Evolutionary conservation across 768 basidiomycete genomes (phyloP).

Genomic region (Lactarius hengduanensis): DNA sequence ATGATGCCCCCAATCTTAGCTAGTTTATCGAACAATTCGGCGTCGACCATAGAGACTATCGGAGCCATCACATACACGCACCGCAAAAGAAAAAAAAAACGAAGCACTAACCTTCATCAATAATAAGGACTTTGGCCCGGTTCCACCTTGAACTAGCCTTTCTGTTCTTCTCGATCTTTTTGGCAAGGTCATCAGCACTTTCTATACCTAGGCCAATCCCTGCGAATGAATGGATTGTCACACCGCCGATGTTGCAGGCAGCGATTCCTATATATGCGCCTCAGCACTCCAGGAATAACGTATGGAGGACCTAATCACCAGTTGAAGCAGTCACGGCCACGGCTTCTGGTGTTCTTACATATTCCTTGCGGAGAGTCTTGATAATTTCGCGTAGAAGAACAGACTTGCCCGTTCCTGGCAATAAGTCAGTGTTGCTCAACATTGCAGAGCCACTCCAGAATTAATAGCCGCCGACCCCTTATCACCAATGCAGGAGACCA

Average conservation of each 20-base stretch:
- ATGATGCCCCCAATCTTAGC: conserved; percentile 64
- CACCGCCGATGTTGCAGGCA: conserved; percentile 95
- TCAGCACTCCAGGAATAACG: not conserved
- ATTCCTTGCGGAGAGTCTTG: conserved; percentile 58
- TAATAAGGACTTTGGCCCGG: conserved; percentile 79
- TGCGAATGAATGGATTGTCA: conserved; percentile 94
- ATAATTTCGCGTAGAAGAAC: conserved; percentile 93
- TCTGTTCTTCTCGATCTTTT: conserved; percentile 75
- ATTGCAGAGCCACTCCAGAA: not conserved
- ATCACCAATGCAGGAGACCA: conserved; percentile 8
- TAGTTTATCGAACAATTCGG: conserved; percentile 89
- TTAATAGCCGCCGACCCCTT: not conserved
- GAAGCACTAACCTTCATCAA: conserved; percentile 65
- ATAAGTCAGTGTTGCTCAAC: conserved; percentile 4
- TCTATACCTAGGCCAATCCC: conserved; percentile 87
- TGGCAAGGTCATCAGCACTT: conserved; percentile 54
- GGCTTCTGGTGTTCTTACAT: conserved; percentile 56
- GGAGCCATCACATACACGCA: conserved; percentile 11
- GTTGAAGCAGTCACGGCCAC: conserved; percentile 95
- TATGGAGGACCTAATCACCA: conserved; percentile 43
- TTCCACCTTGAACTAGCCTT: conserved; percentile 81
- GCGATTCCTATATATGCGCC: conserved; percentile 64
- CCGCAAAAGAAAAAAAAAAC: not conserved
- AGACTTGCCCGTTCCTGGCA: conserved; percentile 91
- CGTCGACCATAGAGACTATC: conserved; percentile 96